These are phyloP conservation scores for Geum urbanum DNA, from an alignment of 306 rosid genomes.

Conservation along the genomic window DNA sequence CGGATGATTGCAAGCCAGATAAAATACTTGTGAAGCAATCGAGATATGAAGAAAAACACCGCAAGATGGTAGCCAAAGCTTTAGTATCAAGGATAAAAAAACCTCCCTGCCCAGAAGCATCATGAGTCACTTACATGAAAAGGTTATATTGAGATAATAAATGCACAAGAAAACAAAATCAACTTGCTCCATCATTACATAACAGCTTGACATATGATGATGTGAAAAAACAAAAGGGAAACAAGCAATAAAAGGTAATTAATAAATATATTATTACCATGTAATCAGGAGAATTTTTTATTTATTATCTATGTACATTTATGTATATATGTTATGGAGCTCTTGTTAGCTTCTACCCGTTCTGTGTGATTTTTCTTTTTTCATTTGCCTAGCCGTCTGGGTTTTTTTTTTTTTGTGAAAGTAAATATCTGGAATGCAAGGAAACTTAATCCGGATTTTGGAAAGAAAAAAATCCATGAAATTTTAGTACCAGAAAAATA, in stretches of 20 bases:
- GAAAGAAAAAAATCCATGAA: neutral
- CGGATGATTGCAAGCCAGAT: constrained; percentile 31
- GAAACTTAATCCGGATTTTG: neutral
- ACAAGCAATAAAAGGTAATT: neutral
- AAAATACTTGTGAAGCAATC: constrained; percentile 37
- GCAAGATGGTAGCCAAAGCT: constrained; percentile 49
- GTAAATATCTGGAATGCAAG: neutral
- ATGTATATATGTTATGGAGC: neutral
- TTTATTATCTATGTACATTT: neutral
- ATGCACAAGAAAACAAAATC: constrained; percentile 12
- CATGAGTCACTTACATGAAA: constrained; percentile 23
- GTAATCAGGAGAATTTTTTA: neutral
- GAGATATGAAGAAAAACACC: constrained; percentile 43
- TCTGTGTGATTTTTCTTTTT: neutral
- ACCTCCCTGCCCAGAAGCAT: constrained; percentile 74
- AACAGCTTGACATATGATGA: neutral
- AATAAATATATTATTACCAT: neutral
- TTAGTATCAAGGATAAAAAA: constrained; percentile 58
- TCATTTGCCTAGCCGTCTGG: neutral
- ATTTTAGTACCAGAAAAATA: neutral
- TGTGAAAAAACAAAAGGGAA: neutral
- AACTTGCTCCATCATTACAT: constrained; percentile 6
- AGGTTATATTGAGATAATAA: constrained; percentile 14
- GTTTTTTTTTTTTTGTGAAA: neutral
- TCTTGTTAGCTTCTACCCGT: neutral